Evolutionary conservation across 2,329 filamentous ascomycete species (phyloP).

Genomic region (Hymenoscyphus salicellus): DNA sequence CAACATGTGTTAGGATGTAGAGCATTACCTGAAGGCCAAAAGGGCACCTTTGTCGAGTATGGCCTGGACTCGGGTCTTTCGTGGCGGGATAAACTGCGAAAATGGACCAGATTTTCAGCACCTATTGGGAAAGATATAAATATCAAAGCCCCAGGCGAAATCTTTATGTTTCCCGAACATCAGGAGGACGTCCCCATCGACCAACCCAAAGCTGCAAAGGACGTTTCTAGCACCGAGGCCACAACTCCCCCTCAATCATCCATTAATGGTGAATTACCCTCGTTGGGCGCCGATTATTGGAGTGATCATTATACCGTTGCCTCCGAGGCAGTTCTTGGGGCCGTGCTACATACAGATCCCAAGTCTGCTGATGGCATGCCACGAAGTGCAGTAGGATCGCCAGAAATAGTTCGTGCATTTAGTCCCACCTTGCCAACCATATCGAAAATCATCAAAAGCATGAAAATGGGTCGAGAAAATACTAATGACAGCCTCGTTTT

Average conservation of each 20-base stretch:
- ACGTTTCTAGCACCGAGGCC: background rate
- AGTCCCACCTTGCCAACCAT: slow-evolving; percentile 27
- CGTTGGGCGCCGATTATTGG: slow-evolving; percentile 15
- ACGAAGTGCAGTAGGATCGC: background rate
- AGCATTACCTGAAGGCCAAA: slow-evolving; percentile 1
- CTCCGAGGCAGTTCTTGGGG: slow-evolving; percentile 30
- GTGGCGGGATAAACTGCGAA: slow-evolving; percentile 32
- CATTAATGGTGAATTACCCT: background rate
- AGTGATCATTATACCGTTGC: slow-evolving; percentile 17
- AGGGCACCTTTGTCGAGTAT: slow-evolving; percentile 25
- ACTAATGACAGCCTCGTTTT: slow-evolving; percentile 21
- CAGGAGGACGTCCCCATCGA: background rate
- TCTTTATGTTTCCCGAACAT: background rate
- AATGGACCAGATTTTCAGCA: slow-evolving; percentile 33
- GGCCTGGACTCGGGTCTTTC: slow-evolving; percentile 21
- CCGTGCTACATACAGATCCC: slow-evolving; percentile 22
- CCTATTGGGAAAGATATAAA: slow-evolving; percentile 21
- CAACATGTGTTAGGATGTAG: slow-evolving; percentile 21
- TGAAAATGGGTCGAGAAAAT: background rate
- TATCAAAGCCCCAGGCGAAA: background rate
- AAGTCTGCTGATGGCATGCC: background rate
- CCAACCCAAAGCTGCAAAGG: background rate
- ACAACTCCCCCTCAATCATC: background rate
- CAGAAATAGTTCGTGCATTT: slow-evolving; percentile 21
- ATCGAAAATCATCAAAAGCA: slow-evolving; percentile 20